Evolutionary conservation across 2,329 filamentous ascomycete genomes (phyloP), one percentile per base, ranked within the genome.

Genomic region (Fusarium praegraminearum): DNA sequence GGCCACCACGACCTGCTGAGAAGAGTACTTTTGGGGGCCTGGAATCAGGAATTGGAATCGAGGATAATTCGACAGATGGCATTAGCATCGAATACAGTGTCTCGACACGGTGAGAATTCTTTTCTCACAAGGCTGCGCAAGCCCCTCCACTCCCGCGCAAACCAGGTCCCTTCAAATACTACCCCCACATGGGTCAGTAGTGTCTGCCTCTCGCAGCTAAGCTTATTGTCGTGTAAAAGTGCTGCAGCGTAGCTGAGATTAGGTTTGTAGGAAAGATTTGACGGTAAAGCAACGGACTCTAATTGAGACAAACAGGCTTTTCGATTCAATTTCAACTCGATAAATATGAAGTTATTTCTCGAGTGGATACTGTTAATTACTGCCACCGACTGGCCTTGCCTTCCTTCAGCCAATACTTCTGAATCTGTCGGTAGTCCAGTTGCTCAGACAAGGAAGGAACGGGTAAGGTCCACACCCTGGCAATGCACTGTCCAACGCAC

Each of bases 91-190:
- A 12, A 24, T 57, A 69, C 67, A 67, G 66, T 69, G 47, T 44
- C 20, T 10, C 15, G 18, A 11, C 33, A 51, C 24, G 18, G 35
- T 52, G 26, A 52, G 18, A 20, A 51, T 51, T 55, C 58, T 30
- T 43, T 68, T 32, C 51, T 35, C 65, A 36, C 58, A 71, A 64
- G 67, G 67, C 62, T 70, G 50, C 67, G 57, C 66, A 67, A 67
- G 57, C 67, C 46, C 62, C 50, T 69, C 65, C 66, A 60, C 57
- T 69, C 66, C 66, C 66, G 56, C 57, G 47, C 66, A 55, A 70
- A 63, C 67, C 67, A 63, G 62, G 67, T 55, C 62, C 52, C 50
- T 70, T 66, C 30, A 62, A 59, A 46, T 57, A 43, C 49, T 30
- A 58, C 62, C 62, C 66, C 67, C 67, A 67, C 66, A 69, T 52